Base-by-base conservation (phyloP, 441 rosid species). In the Corymbia citriodora region DNA sequence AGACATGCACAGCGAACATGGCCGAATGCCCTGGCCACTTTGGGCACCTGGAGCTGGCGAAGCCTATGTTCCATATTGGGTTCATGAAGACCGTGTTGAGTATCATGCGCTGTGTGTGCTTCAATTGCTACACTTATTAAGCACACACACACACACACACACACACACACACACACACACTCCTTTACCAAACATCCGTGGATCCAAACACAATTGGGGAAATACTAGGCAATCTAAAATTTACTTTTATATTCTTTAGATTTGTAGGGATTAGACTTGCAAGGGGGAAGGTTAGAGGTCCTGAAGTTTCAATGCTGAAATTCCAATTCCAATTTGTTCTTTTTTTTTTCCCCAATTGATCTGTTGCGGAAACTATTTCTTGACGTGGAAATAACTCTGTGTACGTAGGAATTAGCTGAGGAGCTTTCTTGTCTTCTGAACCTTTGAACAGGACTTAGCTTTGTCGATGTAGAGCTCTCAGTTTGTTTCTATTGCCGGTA, bases 21-120 rank as follows among this genome's bases (percentile, higher is more conserved):
- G 99, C 99, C 0, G 99, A 97, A 93, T 98, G 99, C 87, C 98
- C 99, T 0, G 99, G 99, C 6, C 99, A 97, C 91, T 98, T 98
- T 92, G 99, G 99, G 63, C 99, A 97, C 90, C 92, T 97, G 89
- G 99, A 98, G 96, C 98, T 98, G 23, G 99, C 99, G 9, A 98
- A 98, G 96, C 99, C 99, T 1, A 97, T 98, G 99, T 98, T 93
- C 85, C 99, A 98, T 92, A 96, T 97, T 5, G 99, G 99, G 27
- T 98, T 98, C 90, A 45, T 97, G 95, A 98, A 98, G 96, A 97
- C 98, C 2, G 99, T 98, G 90, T 95, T 98, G 45, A 95, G 96
- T 81, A 96, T 98, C 54, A 97, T 98, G 99, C 94, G 99, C 87
- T 95, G 96, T 29, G 99, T 98, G 89, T 98, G 99, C 94, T 97